Percentiles rank a stretch among this genome's conserved stretches.
Evolutionary conservation across 148 eudicot species (phyloP).

Genomic region (Selenicereus undatus): DNA sequence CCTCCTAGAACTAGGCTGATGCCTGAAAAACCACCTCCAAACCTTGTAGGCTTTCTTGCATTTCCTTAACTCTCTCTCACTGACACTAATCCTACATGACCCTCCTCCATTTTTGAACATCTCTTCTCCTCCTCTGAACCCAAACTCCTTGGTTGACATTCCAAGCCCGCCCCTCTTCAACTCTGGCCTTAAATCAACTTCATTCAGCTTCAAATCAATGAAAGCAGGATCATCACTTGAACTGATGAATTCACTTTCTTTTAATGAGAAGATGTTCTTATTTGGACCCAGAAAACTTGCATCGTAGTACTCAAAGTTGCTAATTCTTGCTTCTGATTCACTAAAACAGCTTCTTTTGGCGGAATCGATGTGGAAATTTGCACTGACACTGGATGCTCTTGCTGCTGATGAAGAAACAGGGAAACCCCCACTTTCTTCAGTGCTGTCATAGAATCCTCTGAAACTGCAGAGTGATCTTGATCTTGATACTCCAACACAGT

Average conservation of each 20-base stretch:
- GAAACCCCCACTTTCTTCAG: conserved; percentile 41
- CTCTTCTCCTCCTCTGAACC: conserved; percentile 30
- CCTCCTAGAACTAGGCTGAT: conserved; percentile 30
- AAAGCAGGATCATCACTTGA: conserved; percentile 62
- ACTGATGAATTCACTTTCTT: conserved; percentile 48
- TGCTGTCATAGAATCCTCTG: conserved; percentile 39
- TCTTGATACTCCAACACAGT: conserved; percentile 48
- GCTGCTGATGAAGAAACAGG: conserved; percentile 51
- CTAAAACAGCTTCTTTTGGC: conserved; percentile 51
- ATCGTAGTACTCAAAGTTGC: conserved; percentile 41
- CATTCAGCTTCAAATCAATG: conserved; percentile 68
- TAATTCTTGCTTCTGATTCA: conserved; percentile 64
- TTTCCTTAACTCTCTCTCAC: conserved; percentile 49
- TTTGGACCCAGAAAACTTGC: conserved; percentile 16
- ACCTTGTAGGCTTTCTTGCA: conserved; percentile 54
- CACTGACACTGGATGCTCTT: conserved; percentile 64
- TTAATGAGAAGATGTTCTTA: conserved; percentile 36
- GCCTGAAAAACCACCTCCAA: conserved; percentile 80
- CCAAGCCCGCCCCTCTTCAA: conserved; percentile 33
- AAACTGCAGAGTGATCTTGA: conserved; percentile 80
- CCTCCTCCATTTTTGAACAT: conserved; percentile 35
- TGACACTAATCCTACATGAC: conserved; percentile 44
- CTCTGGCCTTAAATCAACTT: conserved; percentile 23
- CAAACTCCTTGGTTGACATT: conserved; percentile 31
- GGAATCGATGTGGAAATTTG: conserved; percentile 43